Percentiles rank a stretch among this genome's conserved stretches.
Evolutionary conservation across 2,329 filamentous ascomycete species (phyloP).

Genomic region (Fusarium siculi): DNA sequence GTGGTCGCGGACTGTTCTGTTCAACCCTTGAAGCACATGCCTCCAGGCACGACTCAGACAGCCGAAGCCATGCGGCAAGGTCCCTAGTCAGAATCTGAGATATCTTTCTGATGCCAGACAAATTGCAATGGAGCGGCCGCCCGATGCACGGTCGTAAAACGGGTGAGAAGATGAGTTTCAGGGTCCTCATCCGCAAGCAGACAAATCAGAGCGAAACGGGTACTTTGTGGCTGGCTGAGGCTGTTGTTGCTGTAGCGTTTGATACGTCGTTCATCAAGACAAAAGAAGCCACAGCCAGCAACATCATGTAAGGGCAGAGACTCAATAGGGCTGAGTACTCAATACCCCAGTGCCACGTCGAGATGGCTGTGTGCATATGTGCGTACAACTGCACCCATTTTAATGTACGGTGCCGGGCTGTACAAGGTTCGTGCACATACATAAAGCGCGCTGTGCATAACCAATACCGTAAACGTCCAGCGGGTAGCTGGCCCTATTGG

Average conservation of each 20-base stretch:
- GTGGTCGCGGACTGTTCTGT: slow-evolving; percentile 9
- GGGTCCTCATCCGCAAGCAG: slow-evolving; percentile 18
- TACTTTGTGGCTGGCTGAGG: slow-evolving; percentile 22
- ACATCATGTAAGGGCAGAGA: slow-evolving; percentile 17
- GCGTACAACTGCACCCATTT: background rate
- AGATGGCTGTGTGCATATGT: slow-evolving; percentile 34
- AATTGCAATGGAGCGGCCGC: slow-evolving; percentile 29
- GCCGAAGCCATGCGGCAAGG: slow-evolving; percentile 13
- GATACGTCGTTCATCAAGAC: slow-evolving; percentile 2
- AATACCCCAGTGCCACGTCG: slow-evolving; percentile 39
- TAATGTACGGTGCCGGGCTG: slow-evolving; percentile 3
- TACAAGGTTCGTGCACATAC: slow-evolving; percentile 26
- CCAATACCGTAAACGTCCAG: slow-evolving; percentile 25
- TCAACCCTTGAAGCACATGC: slow-evolving; percentile 13
- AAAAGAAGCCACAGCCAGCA: slow-evolving; percentile 1
- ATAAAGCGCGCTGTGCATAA: slow-evolving; percentile 29
- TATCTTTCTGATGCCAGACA: background rate
- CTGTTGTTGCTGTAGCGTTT: background rate
- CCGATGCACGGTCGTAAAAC: slow-evolving; percentile 6
- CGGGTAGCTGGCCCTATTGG: slow-evolving; percentile 30
- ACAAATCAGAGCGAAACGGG: slow-evolving; percentile 3
- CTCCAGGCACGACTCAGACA: slow-evolving; percentile 26
- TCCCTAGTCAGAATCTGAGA: slow-evolving; percentile 1
- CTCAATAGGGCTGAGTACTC: slow-evolving; percentile 43
- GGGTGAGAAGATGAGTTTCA: slow-evolving; percentile 8